Percentiles rank a stretch among this genome's conserved stretches.
These are phyloP conservation scores for Ustilago tritici DNA, from an alignment of 1,284 basidiomycete species.

Conservation along the genomic window DNA sequence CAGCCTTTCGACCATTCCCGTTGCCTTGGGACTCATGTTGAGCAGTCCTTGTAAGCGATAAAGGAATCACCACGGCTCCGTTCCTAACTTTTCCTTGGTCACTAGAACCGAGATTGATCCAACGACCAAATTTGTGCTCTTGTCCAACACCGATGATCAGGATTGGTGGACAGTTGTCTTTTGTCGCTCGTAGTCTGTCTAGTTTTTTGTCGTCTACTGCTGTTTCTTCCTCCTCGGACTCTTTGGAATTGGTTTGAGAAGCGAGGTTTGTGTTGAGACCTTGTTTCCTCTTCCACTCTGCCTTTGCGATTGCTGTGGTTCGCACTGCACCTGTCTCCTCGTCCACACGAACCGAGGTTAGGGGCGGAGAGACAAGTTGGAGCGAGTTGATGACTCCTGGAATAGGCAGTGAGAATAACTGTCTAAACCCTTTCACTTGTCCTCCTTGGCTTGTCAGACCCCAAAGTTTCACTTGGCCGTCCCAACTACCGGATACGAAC, in stretches of 20 bases:
- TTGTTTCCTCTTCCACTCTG: conserved; percentile 34
- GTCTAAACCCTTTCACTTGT: conserved; percentile 79
- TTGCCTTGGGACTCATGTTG: not conserved
- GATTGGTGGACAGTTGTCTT: conserved; percentile 70
- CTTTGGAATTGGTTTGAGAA: not conserved
- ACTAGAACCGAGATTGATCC: conserved; percentile 74
- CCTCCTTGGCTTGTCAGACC: conserved; percentile 76
- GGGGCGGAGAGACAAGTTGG: conserved; percentile 79
- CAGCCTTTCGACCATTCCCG: not conserved
- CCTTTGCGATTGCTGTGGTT: conserved; percentile 7
- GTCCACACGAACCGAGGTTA: conserved; percentile 8
- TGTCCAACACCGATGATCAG: conserved; percentile 85
- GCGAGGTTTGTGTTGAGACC: conserved; percentile 21
- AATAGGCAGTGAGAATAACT: conserved; percentile 76
- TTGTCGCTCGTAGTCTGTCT: conserved; percentile 26
- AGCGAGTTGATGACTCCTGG: conserved; percentile 89
- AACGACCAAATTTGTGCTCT: conserved; percentile 89
- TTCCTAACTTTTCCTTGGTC: conserved; percentile 79
- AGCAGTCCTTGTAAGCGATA: conserved; percentile 2
- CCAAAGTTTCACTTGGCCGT: conserved; percentile 87
- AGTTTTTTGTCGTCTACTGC: not conserved
- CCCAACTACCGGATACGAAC: conserved; percentile 93
- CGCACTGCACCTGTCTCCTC: not conserved
- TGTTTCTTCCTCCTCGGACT: not conserved
- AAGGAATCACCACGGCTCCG: conserved; percentile 76